A percentile compares a stretch with the other conserved stretches of the same genome.
Evolutionary conservation across 768 basidiomycete genomes (phyloP).

Genomic region (Suillus lakei): DNA sequence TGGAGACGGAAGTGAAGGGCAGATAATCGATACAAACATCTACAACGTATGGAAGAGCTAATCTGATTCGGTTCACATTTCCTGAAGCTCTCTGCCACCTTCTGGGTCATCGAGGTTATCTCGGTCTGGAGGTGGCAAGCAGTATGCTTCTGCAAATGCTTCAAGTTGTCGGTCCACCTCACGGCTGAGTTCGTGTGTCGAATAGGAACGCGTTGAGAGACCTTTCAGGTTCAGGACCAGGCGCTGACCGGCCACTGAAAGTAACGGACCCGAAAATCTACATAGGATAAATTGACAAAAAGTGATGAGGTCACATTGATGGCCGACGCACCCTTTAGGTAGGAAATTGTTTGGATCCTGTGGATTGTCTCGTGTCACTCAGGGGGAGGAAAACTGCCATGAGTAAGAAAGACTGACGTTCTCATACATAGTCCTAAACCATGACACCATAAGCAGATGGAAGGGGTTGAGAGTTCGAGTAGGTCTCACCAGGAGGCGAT

Average conservation of each 20-base stretch:
- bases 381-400: background rate
- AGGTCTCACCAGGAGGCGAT: conserved; percentile 11
- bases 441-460: background rate
- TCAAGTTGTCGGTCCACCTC: conserved; percentile 23
- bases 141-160: conserved; percentile 1
- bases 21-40: background rate
- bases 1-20: background rate
- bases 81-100: background rate
- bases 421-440: conserved; percentile 4
- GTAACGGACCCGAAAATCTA: conserved; percentile 17
- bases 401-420: conserved; percentile 7
- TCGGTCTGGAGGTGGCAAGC: background rate
- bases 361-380: background rate
- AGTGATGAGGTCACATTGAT: background rate
- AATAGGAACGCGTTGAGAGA: conserved; percentile 10
- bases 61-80: background rate
- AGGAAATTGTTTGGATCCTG: conserved; percentile 10
- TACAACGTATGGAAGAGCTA: background rate
- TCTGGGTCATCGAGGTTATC: background rate
- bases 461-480: background rate
- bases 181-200: conserved; percentile 20
- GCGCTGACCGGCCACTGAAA: conserved; percentile 28
- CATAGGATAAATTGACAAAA: background rate
- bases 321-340: conserved; percentile 5
- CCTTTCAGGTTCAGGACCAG: conserved; percentile 25